A percentile compares a stretch with the other conserved stretches of the same genome.
These are phyloP conservation scores for Arabidopsis suecica DNA, from an alignment of 345 rosid species.

Conservation along the genomic window DNA sequence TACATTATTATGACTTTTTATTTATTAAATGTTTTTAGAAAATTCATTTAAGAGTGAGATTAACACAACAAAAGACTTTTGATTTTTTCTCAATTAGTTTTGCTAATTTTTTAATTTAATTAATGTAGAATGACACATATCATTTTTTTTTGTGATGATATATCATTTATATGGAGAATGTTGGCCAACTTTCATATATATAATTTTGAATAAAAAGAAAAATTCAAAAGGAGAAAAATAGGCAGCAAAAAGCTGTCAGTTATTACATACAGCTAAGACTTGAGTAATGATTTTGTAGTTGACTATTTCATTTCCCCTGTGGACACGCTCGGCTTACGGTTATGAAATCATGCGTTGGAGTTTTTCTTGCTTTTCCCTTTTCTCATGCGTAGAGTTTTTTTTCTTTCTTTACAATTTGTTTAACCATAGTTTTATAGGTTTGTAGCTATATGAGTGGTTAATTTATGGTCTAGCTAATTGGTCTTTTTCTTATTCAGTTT, in stretches of 20 bases:
- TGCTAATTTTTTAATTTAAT: no score
- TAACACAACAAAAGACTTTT: no score
- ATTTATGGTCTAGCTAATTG: no score
- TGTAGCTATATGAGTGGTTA: neutral
- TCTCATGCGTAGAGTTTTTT: neutral
- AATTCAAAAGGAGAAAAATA: neutral
- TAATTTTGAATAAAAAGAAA: neutral
- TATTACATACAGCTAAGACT: conserved; percentile 27
- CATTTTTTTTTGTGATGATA: no score
- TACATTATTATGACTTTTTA: no score
- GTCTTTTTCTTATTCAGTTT: no score
- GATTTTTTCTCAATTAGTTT: no score
- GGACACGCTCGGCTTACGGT: neutral
- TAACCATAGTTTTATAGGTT: neutral
- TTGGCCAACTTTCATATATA: no score
- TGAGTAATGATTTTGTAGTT: conserved; percentile 25
- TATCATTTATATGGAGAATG: no score
- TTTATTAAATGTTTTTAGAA: no score
- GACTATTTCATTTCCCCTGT: neutral
- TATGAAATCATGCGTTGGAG: neutral
- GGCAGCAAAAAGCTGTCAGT: conserved; percentile 14
- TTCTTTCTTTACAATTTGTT: neutral
- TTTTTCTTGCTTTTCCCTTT: neutral
- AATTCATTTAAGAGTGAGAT: no score
- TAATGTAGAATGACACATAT: no score